Evolutionary conservation across 192 early-diverging fungal genomes (phyloP), one percentile per base, ranked within the genome.

Genomic region (Coemansia reversa): DNA sequence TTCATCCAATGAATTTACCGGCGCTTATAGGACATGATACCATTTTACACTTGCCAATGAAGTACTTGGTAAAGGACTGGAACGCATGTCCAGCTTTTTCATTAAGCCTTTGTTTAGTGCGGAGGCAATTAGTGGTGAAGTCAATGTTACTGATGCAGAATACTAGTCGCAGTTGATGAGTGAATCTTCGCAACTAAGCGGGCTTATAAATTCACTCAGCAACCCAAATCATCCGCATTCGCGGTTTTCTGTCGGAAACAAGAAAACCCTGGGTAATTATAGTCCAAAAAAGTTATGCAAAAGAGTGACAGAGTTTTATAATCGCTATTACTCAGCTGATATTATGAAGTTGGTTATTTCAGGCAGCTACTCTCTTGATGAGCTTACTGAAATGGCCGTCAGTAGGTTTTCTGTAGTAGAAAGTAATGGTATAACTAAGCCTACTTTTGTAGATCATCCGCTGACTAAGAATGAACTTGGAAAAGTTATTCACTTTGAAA

Each of bases 121-220:
- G 18, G 84, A 83, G 22, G 90, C 90, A 65, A 91, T 89, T n/a
- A 93, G 93, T 30, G 84, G 92, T 19, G 94, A 97, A 72, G 68
- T 95, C 59, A 81, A 85, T 16, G 93, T 92, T 1, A 93, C 95
- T 9, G 92, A 98, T 75, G 93, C 93, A 1, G 95, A 97, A 61
- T 90, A 92, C 76, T 91, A 92, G 55, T 88, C 90, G 59, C 90
- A 92, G 63, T 53, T 91, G 23, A 91, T 92, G 63, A 74, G 73
- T 18, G 93, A 95, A 1, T 4, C 6, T 29, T 23, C 4, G 22
- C 16, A 47, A 24, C 25, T 14, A 77, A 7, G 5, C 18, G 25
- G 58, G 42, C 25, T 66, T 14, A 5, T 7, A 19, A 14, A 28
- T 20, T 32, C 28, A 3, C 22, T 66, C 2, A 33, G 28, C 25